These are phyloP conservation scores for Beauveria brongniartii DNA, from an alignment of 2,329 filamentous ascomycete species.

Conservation along the genomic window DNA sequence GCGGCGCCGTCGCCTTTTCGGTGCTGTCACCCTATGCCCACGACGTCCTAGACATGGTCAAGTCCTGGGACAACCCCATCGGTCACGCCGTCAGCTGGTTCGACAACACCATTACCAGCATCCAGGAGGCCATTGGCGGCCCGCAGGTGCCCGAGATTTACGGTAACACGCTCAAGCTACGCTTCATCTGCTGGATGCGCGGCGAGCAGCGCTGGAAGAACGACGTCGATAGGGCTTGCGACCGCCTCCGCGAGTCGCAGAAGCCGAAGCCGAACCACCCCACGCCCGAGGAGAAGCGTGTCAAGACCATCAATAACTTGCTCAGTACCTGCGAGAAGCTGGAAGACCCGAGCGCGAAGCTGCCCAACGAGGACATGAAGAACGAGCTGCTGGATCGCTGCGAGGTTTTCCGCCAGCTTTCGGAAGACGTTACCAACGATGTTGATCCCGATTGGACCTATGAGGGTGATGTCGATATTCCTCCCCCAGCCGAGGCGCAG, in stretches of 20 bases:
- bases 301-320: neutral
- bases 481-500: neutral
- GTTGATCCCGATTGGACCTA: neutral
- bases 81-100: neutral
- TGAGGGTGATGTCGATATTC: neutral
- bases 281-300: neutral
- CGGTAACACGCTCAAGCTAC: neutral
- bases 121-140: neutral
- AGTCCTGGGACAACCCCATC: too few species aligned
- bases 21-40: neutral
- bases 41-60: too few species aligned
- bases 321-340: neutral
- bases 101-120: neutral
- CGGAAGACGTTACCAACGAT: neutral
- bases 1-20: neutral
- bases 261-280: neutral
- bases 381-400: neutral
- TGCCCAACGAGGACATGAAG: neutral
- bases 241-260: neutral
- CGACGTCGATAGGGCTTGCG: neutral
- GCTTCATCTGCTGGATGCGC: neutral
- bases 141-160: neutral
- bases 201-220: neutral
- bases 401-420: neutral
- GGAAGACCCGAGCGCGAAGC: neutral